Conservation (phyloP, 2,329 filamentous ascomycete genomes). For the Orbilia quercus region DNA sequence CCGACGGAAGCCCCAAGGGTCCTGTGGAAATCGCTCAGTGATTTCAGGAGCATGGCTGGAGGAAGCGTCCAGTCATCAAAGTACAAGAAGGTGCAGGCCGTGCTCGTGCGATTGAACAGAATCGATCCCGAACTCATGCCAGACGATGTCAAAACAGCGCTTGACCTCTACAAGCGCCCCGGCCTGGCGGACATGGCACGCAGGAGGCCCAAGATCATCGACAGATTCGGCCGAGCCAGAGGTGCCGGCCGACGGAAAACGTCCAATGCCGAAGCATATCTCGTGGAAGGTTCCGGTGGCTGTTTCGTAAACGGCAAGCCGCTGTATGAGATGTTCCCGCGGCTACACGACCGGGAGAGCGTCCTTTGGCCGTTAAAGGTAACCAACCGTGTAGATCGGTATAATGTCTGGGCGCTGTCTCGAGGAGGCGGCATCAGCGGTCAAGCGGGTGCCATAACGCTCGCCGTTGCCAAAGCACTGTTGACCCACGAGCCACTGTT, state of each 20-base stretch:
- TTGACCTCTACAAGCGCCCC: slow-evolving; percentile 79
- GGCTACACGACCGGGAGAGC: slow-evolving; percentile 93
- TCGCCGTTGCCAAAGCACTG: slow-evolving; percentile 88
- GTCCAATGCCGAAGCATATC: slow-evolving; percentile 82
- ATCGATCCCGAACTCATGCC: slow-evolving; percentile 85
- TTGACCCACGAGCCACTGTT: slow-evolving; percentile 90
- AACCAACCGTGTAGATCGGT: slow-evolving; percentile 88
- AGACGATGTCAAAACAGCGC: slow-evolving; percentile 72
- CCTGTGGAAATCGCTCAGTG: slow-evolving; percentile 81
- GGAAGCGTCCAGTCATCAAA: slow-evolving; percentile 80
- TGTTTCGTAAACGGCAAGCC: slow-evolving; percentile 88
- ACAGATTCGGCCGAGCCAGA: slow-evolving; percentile 80
- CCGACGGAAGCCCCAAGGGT: slow-evolving; percentile 75
- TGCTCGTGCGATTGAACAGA: slow-evolving; percentile 82
- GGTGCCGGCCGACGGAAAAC: slow-evolving; percentile 89
- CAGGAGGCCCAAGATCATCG: slow-evolving; percentile 62
- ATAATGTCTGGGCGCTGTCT: slow-evolving; percentile 91
- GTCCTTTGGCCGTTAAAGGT: slow-evolving; percentile 89
- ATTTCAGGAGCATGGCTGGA: slow-evolving; percentile 77
- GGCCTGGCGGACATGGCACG: slow-evolving; percentile 73
- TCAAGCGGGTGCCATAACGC: slow-evolving; percentile 91
- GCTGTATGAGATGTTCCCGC: slow-evolving; percentile 82
- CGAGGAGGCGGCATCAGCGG: slow-evolving; percentile 90
- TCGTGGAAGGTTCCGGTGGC: slow-evolving; percentile 93
- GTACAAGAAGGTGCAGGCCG: slow-evolving; percentile 79